Conservation (phyloP, 2,329 filamentous ascomycete genomes). For the Paracoccidioides lutzii region DNA sequence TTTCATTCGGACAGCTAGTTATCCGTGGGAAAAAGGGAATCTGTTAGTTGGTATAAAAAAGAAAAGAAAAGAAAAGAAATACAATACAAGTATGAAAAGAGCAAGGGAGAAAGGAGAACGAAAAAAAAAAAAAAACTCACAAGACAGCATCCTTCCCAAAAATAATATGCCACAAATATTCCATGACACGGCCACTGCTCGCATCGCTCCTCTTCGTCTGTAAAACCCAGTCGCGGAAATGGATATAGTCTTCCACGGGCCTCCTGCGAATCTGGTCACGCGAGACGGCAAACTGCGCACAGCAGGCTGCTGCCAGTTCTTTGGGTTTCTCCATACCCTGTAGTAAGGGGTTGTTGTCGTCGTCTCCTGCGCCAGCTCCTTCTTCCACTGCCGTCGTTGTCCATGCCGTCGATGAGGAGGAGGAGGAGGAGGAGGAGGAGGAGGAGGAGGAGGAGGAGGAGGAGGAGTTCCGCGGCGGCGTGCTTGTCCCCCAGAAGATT, state of each 20-base stretch:
- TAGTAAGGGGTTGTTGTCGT: neutral
- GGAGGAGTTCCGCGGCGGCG: constrained; percentile 3
- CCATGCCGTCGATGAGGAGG: constrained; percentile 1
- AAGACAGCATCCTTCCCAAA: constrained; percentile 22
- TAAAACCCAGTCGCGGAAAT: constrained; percentile 43
- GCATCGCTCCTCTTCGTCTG: constrained; percentile 39
- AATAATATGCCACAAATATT: constrained; percentile 49
- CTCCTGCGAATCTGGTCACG: constrained; percentile 37
- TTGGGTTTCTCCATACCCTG: constrained; percentile 18
- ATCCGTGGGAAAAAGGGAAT: neutral
- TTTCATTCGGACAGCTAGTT: neutral
- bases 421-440: neutral
- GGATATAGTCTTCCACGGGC: constrained; percentile 37
- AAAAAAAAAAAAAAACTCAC: constrained; percentile 7
- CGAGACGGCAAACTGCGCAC: constrained; percentile 48
- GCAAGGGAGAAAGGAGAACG: neutral
- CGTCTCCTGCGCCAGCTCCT: neutral
- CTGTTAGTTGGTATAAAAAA: neutral
- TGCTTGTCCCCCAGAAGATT: constrained; percentile 20
- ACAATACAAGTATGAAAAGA: neutral
- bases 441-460: neutral
- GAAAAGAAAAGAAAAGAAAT: neutral
- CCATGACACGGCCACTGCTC: constrained; percentile 42
- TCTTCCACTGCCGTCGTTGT: constrained; percentile 6
- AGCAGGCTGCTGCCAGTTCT: constrained; percentile 41